Conservation (phyloP, 106 monocot genomes). For the Xerophyta viscosa region DNA sequence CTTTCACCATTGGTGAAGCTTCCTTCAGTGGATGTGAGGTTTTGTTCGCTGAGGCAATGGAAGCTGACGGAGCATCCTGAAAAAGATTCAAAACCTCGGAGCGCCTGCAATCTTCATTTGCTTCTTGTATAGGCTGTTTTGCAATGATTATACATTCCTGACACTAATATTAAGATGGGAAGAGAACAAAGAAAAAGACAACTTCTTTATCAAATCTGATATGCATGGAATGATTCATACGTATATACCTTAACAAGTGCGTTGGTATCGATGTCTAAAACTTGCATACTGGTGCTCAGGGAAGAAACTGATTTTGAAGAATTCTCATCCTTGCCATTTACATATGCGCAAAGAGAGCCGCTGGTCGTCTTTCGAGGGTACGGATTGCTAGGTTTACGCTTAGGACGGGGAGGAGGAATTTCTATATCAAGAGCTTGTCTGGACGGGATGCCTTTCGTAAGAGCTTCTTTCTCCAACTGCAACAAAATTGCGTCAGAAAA, state of each 20-base stretch:
- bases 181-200: no score
- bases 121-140: constrained; percentile 22
- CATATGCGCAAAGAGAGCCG: constrained; percentile 14
- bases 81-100: constrained; percentile 58
- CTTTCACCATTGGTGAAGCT: constrained; percentile 15
- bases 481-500: neutral
- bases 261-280: constrained; percentile 13
- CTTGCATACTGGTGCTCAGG: constrained; percentile 10
- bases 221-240: no score
- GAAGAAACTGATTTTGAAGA: constrained; percentile 21
- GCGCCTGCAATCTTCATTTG: constrained; percentile 39
- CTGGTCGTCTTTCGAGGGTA: constrained; percentile 68
- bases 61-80: constrained; percentile 43
- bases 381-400: constrained; percentile 80
- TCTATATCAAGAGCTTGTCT: constrained; percentile 72
- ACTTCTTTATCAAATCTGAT: no score
- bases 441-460: constrained; percentile 40
- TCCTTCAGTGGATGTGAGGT: constrained; percentile 7
- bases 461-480: constrained; percentile 80
- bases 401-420: constrained; percentile 92
- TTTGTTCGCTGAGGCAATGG: constrained; percentile 28
- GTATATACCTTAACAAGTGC: neutral
- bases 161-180: no score
- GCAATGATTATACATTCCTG: constrained; percentile 21
- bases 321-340: constrained; percentile 27